Conservation (phyloP, 75 land plant genomes). For the Cunninghamia lanceolata region DNA sequence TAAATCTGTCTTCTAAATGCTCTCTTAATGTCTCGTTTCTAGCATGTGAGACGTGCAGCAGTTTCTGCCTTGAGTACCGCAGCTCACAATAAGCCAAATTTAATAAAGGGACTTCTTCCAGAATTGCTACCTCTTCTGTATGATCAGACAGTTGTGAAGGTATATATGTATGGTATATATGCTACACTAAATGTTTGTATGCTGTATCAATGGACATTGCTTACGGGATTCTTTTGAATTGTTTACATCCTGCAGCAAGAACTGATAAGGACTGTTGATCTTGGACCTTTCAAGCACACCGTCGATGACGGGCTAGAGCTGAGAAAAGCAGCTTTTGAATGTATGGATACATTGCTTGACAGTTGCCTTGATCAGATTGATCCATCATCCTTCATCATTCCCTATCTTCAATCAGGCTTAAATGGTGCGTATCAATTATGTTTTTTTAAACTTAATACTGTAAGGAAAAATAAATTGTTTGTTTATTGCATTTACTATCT, state of each 20-base stretch:
- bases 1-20: background rate
- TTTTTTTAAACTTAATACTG: background rate
- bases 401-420: slow-evolving; percentile 79
- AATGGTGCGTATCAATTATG: slow-evolving; percentile 54
- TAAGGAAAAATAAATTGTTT: background rate
- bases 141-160: slow-evolving; percentile 97
- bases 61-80: slow-evolving; percentile 98
- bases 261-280: slow-evolving; percentile 93
- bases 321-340: slow-evolving; percentile 96
- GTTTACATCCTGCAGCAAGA: slow-evolving; percentile 66
- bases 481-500: background rate
- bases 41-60: slow-evolving; percentile 99
- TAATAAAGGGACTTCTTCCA: slow-evolving; percentile 88
- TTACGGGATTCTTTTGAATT: background rate
- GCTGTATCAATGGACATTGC: background rate
- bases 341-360: slow-evolving; percentile 94
- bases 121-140: slow-evolving; percentile 88
- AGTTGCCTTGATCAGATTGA: slow-evolving; percentile 95
- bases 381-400: slow-evolving; percentile 88
- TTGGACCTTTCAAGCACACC: slow-evolving; percentile 96
- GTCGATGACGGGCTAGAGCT: slow-evolving; percentile 99
- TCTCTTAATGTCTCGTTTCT: slow-evolving; percentile 11
- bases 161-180: slow-evolving; percentile 18
- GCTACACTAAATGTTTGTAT: background rate
- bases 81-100: slow-evolving; percentile 94